These are phyloP conservation scores for Chlamydomonas incerta DNA, from an alignment of 139 green algal species.

Conservation along the genomic window DNA sequence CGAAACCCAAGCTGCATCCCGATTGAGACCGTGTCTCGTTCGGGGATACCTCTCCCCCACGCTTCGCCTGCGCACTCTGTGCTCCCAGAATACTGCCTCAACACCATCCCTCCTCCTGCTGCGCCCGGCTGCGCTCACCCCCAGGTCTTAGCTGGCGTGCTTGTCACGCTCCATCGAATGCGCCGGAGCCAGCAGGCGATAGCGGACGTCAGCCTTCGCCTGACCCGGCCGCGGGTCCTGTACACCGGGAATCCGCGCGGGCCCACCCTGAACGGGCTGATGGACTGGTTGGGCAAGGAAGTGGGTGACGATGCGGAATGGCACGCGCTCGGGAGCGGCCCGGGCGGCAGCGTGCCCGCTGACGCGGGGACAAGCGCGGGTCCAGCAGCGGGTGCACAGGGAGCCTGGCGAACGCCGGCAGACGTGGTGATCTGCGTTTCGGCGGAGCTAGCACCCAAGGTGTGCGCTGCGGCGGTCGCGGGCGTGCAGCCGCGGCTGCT, in stretches of 20 bases:
- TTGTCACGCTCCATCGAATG: not conserved
- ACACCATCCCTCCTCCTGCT: too few relatives aligned
- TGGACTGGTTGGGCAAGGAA: constrained; percentile 3
- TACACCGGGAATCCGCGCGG: not conserved
- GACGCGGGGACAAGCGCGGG: not conserved
- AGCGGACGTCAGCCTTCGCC: too few relatives aligned
- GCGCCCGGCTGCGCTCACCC: too few relatives aligned
- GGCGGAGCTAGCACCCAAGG: constrained; percentile 35
- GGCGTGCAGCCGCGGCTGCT: constrained; percentile 12
- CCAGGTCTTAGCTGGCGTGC: not conserved
- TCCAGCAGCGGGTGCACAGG: not conserved
- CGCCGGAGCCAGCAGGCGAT: not conserved
- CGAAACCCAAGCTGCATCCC: too few relatives aligned
- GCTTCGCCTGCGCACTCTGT: too few relatives aligned
- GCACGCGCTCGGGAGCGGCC: not conserved
- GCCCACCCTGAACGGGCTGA: not conserved
- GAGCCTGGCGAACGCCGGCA: not conserved
- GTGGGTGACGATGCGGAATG: not conserved
- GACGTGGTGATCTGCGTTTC: constrained; percentile 39
- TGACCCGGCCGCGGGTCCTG: not conserved
- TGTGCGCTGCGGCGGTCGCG: not conserved
- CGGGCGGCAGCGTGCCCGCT: not conserved
- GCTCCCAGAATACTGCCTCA: too few relatives aligned
- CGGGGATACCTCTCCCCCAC: too few relatives aligned
- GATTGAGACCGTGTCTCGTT: too few relatives aligned